Evolutionary conservation across 257 asterid genomes (phyloP).

Genomic region (Fraxinus quadrangulata): DNA sequence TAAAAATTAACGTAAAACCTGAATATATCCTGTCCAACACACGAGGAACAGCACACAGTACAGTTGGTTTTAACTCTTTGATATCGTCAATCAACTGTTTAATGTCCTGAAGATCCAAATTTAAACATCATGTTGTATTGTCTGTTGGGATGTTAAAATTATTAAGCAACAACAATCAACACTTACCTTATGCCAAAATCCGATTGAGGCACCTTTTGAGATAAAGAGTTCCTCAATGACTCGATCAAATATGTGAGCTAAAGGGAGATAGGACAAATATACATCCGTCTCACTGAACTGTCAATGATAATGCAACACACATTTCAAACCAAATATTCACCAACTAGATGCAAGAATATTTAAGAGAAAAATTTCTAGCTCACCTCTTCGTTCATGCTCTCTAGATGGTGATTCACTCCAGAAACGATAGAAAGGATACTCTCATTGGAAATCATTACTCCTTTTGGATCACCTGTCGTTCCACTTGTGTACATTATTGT

Average conservation of each 20-base stretch:
- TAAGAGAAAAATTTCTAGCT: constrained; percentile 1
- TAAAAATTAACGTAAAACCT: constrained; percentile 35
- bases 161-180: neutral
- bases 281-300: constrained; percentile 72
- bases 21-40: constrained; percentile 79
- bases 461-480: constrained; percentile 88
- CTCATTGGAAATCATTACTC: constrained; percentile 71
- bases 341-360: neutral
- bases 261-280: constrained; percentile 75
- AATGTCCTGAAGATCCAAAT: constrained; percentile 50
- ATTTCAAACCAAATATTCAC: neutral
- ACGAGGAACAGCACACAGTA: constrained; percentile 74
- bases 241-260: constrained; percentile 87
- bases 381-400: constrained; percentile 71
- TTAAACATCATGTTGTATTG: constrained; percentile 3
- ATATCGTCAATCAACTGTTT: constrained; percentile 68
- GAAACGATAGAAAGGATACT: constrained; percentile 71
- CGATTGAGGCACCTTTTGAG: constrained; percentile 73
- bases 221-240: constrained; percentile 73
- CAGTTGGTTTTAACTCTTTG: constrained; percentile 73
- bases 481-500: constrained; percentile 92
- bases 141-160: neutral
- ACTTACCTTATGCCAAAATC: constrained; percentile 81
- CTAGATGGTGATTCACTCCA: constrained; percentile 70
- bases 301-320: constrained; percentile 15